Base-by-base conservation (phyloP, 306 rosid species). In the Lupinus albus region DNA sequence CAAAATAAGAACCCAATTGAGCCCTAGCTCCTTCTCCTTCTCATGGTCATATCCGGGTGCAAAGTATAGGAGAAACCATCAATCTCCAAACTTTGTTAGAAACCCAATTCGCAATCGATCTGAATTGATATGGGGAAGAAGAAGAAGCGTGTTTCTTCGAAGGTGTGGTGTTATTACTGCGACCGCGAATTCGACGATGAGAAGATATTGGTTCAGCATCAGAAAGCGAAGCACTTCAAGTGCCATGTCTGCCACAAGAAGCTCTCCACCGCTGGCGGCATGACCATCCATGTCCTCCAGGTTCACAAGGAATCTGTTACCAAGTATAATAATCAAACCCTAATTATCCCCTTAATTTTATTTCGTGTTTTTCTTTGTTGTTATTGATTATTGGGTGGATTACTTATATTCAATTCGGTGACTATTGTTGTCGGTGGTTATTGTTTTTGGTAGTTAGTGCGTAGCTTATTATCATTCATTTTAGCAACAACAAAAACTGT, bases 181-280 rank as follows among this genome's bases (percentile, higher is more conserved):
- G 99, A 94, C 68, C 84, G 99, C 3, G 99, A 94, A 74, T 94
- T 94, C 72, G 99, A 94, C 5, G 99, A 94, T 69, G 99, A 94
- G 79, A 94, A 94, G 92, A 94, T 94, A 25, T 61, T 94, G 74
- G 99, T 94, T 49, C 99, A 94, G 87, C 99, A 94, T 61, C 99
- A 94, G 91, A 94, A 94, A 50, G 99, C 99, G 2, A 94, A 94
- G 80, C 99, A 94, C 80, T 94, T 94, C 61, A 94, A 94, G 71
- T 94, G 99, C 75, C 99, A 94, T 25, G 95, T 90, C 78, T 94
- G 99, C 84, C 97, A 94, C 56, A 94, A 94, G 82, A 94, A 94
- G 82, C 99, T 94, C 58, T 94, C 99, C 9, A 94, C 99, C 14
- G 99, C 99, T 6, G 90, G 99, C 2, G 99, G 99, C 61, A 94